These are phyloP conservation scores for Cercospora sp. DNA, from an alignment of 2,329 filamentous ascomycete genomes.

Conservation along the genomic window DNA sequence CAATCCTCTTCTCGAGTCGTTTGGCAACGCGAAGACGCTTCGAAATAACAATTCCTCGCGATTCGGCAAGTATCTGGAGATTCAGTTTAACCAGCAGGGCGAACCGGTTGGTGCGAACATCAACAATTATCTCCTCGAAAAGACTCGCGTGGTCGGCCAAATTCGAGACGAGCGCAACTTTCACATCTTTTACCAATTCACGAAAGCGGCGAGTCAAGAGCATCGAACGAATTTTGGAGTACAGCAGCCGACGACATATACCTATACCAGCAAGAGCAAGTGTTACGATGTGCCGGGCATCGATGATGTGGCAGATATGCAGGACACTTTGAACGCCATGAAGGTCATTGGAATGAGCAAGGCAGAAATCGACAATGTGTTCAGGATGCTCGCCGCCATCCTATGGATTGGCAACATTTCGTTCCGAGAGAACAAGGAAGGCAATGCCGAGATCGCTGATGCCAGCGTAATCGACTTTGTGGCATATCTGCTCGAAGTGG, in stretches of 20 bases:
- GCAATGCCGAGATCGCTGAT: constrained; percentile 83
- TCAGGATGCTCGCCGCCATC: constrained; percentile 88
- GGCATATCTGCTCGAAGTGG: constrained; percentile 88
- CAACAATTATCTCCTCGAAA: constrained; percentile 96
- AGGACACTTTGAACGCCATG: constrained; percentile 93
- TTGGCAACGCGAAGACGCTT: constrained; percentile 96
- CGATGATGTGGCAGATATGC: constrained; percentile 84
- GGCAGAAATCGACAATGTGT: constrained; percentile 90
- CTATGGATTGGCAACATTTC: constrained; percentile 94
- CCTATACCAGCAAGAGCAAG: constrained; percentile 91
- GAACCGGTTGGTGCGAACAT: constrained; percentile 96
- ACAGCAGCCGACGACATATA: constrained; percentile 87
- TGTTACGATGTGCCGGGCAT: constrained; percentile 94
- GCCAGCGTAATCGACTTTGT: constrained; percentile 92
- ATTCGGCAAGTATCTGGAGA: constrained; percentile 97
- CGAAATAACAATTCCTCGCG: constrained; percentile 98
- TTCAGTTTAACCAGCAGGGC: constrained; percentile 88
- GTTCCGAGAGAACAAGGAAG: constrained; percentile 84
- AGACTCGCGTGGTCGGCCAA: constrained; percentile 91
- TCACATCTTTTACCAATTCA: constrained; percentile 99
- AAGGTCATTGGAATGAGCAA: constrained; percentile 86
- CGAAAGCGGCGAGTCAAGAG: constrained; percentile 84
- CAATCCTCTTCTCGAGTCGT: constrained; percentile 94
- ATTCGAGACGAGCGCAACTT: constrained; percentile 96
- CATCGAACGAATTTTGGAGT: constrained; percentile 89